Base-by-base conservation (phyloP, 495 filamentous ascomycete species). In the Pseudevernia furfuracea region DNA sequence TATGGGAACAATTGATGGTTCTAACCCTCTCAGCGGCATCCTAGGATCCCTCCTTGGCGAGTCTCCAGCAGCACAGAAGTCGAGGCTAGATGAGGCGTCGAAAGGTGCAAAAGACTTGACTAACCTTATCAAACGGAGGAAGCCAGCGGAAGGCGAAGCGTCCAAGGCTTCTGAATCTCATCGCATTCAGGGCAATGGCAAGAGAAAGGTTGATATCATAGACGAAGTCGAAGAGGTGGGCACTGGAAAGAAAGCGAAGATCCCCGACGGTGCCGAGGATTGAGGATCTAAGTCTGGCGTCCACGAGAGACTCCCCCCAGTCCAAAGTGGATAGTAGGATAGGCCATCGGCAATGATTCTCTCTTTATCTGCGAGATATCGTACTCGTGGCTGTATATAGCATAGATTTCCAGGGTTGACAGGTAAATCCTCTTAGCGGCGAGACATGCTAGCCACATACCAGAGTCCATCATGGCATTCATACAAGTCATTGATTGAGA, bases 31-130 rank as follows among this genome's bases (percentile, higher is more conserved):
- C 23, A 77, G 80, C 59, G 87, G 90, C n/a, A 78, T 95, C 30
- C 78, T 96, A 11, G 90, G 89, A 34, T 81, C 85, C 34, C 82
- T 91, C 25, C 75, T 93, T 0, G 90, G 89, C 36, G 84, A 89
- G 66, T 81, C 86, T 6, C 74, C 81, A 17, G 76, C 76, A 11
- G 79, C 86, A 61, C 82, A 87, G 65, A 81, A 84, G 66, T 85
- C 85, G 19, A 77, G 84, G 53, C 77, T 95, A 36, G 87, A 91
- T 63, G 88, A 92, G 68, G 92, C 86, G 44, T 87, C 87, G 66
- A 88, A 88, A 74, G 80, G 77, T 28, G 94, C 94, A 21, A 96
- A 83, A 57, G 95, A 98, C 71, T 74, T 98, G n/a, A 88, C 87
- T 2, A 84, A 87, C 17, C 74, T 97, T n/a, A 87, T 97, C 4